Evolutionary conservation across 2,329 filamentous ascomycete species (phyloP), one percentile per base, ranked within the genome.

Genomic region (Aspergillus sp.): DNA sequence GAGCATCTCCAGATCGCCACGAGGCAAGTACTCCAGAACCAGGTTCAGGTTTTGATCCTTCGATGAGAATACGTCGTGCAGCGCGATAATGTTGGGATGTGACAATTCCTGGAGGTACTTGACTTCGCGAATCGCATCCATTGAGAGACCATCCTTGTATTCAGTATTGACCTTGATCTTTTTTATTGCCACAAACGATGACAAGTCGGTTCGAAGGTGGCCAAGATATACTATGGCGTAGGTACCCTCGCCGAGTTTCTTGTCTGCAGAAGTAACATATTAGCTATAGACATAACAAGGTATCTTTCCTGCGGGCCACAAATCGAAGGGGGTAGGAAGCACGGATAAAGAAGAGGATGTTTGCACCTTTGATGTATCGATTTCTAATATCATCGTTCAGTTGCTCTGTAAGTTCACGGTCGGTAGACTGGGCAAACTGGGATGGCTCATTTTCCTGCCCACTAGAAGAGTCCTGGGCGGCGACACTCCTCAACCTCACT

Each of bases 21-120:
- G 86, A 0, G 94, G 93, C 4, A 98, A 84, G 76, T 90, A 96
- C 77, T 99, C 95, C 67, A 99, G 87, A 24, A 99, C 95, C 9
- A 99, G 85, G 72, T 96, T 96, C 66, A 99, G 87, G 73, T 97
- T 98, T 77, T 97, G 92, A 77, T 96, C 91, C 73, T 97, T 97
- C 62, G 92, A 95, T 55, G 90, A 92, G 84, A 97, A 99, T 66
- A 98, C 93, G 69, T 91, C 90, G 71, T 94, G 87, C 6, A 99
- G 85, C 14, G 89, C 89, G 77, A 99, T 96, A 77, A 99, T 95
- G 78, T 98, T 98, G 6, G 93, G 91, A 76, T 99, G 95, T 20
- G 87, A 88, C 29, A 99, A 87, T 79, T 99, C 95, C 75, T 96
- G 93, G 2, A 99, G 86, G 75, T 93, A 93, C 75, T 96, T 96